These are phyloP conservation scores for Amoebophrya sp. DNA, from an alignment of 169 alveolate species.

Conservation along the genomic window DNA sequence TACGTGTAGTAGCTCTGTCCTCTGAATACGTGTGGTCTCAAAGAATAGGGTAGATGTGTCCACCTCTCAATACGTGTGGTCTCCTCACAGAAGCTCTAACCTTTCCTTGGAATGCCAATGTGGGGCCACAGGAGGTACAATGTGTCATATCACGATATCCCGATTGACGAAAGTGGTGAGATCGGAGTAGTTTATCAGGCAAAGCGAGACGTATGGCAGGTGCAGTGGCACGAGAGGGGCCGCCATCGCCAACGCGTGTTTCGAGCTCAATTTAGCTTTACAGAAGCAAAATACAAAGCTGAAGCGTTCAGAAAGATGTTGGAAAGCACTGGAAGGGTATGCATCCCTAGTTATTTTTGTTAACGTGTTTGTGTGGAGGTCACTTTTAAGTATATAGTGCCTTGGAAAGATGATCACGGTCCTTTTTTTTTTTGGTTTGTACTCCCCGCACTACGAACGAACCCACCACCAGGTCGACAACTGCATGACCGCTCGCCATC, in stretches of 20 bases:
- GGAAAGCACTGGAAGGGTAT: background rate
- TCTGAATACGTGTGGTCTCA: too few species aligned
- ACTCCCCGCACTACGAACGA: too few species aligned
- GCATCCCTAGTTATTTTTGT: too few species aligned
- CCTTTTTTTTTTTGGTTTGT: too few species aligned
- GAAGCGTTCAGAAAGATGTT: background rate
- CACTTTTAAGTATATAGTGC: too few species aligned
- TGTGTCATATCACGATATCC: background rate
- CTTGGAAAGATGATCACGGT: too few species aligned
- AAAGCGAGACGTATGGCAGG: background rate
- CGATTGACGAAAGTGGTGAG: background rate
- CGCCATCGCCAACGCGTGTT: background rate
- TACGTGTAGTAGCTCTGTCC: too few species aligned
- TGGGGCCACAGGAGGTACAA: background rate
- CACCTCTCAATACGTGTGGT: too few species aligned
- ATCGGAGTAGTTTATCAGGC: background rate
- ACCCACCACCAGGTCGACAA: too few species aligned
- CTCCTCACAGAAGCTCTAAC: too few species aligned
- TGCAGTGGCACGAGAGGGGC: background rate
- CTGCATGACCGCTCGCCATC: background rate
- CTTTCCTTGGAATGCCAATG: background rate
- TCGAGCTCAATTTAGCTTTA: background rate
- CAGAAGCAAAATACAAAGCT: background rate
- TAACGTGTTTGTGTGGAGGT: too few species aligned
- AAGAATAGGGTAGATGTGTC: too few species aligned